Conservation (phyloP, 352 stramenopile genomes). For the Detonula confervacea region DNA sequence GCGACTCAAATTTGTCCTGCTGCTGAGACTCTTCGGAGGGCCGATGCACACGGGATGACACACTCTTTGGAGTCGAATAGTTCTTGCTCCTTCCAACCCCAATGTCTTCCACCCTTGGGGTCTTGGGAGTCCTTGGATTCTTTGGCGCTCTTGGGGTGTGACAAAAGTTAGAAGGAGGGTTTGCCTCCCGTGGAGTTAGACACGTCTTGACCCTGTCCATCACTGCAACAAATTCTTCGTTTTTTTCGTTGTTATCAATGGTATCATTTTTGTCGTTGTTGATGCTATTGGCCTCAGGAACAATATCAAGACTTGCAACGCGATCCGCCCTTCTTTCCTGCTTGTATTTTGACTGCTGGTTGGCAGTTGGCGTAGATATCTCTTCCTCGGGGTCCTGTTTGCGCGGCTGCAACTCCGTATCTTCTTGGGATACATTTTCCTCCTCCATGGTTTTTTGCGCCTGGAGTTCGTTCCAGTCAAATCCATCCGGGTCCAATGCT, state of each 20-base stretch:
- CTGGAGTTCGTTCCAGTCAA: slow-evolving; percentile 43
- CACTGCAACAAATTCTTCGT: slow-evolving; percentile 10
- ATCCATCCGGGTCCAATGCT: slow-evolving; percentile 16
- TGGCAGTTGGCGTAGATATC: no score
- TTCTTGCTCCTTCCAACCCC: neutral
- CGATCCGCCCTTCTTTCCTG: neutral
- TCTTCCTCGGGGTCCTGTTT: no score
- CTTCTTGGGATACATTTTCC: neutral
- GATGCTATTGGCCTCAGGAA: slow-evolving; percentile 14
- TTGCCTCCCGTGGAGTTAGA: slow-evolving; percentile 1
- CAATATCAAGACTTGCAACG: slow-evolving; percentile 22
- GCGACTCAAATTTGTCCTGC: no score
- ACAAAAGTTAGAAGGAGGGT: neutral
- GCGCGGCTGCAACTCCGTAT: neutral
- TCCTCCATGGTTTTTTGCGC: neutral
- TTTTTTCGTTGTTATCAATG: neutral
- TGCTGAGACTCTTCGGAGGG: no score
- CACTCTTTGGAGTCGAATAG: slow-evolving; percentile 7
- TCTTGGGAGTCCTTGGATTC: no score
- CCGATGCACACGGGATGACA: neutral
- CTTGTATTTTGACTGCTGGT: neutral
- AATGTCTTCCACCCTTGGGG: neutral
- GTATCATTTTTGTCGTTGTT: neutral
- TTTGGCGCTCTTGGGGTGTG: no score
- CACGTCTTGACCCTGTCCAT: slow-evolving; percentile 30